A percentile compares a stretch with the other conserved stretches of the same genome.
Evolutionary conservation across 305 asterid genomes (phyloP).

Genomic region (Striga hermonthica): DNA sequence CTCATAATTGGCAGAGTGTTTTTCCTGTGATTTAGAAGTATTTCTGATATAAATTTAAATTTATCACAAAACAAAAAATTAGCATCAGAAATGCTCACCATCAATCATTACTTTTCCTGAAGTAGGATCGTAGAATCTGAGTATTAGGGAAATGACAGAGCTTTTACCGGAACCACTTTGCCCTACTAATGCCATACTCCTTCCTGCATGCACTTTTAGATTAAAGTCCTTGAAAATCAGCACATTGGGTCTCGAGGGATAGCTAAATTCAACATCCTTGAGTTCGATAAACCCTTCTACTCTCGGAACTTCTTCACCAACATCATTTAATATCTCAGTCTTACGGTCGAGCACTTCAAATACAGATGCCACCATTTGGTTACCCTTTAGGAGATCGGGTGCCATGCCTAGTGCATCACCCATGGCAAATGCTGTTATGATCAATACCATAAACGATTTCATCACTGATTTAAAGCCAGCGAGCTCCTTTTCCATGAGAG

Average conservation of each 20-base stretch:
- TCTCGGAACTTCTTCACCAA: constrained; percentile 67
- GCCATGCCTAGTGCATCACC: constrained; percentile 99
- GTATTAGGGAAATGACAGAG: constrained; percentile 78
- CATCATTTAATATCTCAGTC: constrained; percentile 66
- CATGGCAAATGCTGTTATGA: constrained; percentile 90
- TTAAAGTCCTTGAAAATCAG: constrained; percentile 79
- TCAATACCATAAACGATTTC: constrained; percentile 91
- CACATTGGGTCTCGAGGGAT: constrained; percentile 88
- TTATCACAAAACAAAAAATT: neutral
- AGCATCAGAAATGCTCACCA: constrained; percentile 40
- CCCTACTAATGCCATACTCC: constrained; percentile 92
- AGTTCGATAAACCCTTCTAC: constrained; percentile 82
- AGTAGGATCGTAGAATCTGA: constrained; percentile 89
- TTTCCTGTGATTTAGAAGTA: too few relatives aligned
- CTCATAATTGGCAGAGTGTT: too few relatives aligned
- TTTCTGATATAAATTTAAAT: too few relatives aligned
- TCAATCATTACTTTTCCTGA: constrained; percentile 75
- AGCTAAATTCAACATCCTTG: constrained; percentile 81
- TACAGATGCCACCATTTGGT: constrained; percentile 87
- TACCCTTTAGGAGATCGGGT: constrained; percentile 87
- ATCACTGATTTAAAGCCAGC: constrained; percentile 78
- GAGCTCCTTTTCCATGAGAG: constrained; percentile 81
- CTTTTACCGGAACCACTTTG: constrained; percentile 98
- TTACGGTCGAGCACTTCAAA: constrained; percentile 81
- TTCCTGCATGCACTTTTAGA: constrained; percentile 65